Percentiles rank a stretch among this genome's conserved stretches.
Conservation (phyloP, 192 early-diverging fungal species). For the Backusella tuberculispora region DNA sequence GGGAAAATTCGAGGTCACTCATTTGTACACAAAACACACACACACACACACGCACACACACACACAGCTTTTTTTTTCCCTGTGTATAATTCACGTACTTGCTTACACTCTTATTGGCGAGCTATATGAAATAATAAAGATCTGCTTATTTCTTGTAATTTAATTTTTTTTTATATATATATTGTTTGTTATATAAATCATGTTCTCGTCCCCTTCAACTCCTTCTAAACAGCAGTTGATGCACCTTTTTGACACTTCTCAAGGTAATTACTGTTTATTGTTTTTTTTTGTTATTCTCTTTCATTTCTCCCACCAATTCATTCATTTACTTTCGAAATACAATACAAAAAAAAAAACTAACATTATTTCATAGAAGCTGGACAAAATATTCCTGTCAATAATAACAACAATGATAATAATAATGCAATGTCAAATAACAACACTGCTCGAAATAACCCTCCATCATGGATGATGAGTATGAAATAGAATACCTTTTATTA, state of each 20-base stretch:
- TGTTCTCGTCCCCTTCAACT: conserved; percentile 1
- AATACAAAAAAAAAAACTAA: too few species aligned
- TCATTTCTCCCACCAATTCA: too few species aligned
- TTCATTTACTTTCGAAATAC: too few species aligned
- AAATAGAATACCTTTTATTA: background rate
- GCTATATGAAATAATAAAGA: background rate
- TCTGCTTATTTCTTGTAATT: background rate
- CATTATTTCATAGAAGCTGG: background rate
- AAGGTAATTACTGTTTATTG: background rate
- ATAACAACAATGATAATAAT: background rate
- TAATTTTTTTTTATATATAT: background rate
- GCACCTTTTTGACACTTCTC: conserved; percentile 3
- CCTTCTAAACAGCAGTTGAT: conserved; percentile 13
- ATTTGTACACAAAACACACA: background rate
- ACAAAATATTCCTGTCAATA: conserved; percentile 13
- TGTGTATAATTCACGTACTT: conserved; percentile 2
- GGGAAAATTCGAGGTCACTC: background rate
- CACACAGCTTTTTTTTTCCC: background rate
- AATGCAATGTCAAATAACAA: background rate
- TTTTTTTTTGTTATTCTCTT: background rate
- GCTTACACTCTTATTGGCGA: conserved; percentile 2
- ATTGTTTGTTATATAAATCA: background rate
- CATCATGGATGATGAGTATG: conserved; percentile 16
- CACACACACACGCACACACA: background rate
- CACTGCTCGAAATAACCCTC: background rate